Conservation (phyloP, 1,284 basidiomycete genomes). For the Pisolithus thermaeus region DNA sequence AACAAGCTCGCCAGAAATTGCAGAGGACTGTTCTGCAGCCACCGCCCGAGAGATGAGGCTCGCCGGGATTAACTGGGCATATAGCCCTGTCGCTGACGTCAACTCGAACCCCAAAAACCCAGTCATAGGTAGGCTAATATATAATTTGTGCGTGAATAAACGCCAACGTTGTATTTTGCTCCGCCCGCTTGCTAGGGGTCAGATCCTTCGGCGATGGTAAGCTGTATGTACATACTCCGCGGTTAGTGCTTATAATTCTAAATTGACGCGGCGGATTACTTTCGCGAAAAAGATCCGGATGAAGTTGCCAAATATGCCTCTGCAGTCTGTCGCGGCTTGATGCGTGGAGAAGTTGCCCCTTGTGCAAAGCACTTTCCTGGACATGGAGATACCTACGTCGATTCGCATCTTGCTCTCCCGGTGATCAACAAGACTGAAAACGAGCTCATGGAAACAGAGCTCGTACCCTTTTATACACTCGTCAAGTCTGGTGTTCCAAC, state of each 20-base stretch:
- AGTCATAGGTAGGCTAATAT: slow-evolving; percentile 49
- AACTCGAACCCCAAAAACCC: slow-evolving; percentile 64
- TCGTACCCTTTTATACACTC: slow-evolving; percentile 52
- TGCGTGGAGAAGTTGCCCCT: slow-evolving; percentile 46
- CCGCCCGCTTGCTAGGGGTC: slow-evolving; percentile 39
- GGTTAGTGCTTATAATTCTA: neutral
- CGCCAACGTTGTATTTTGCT: neutral
- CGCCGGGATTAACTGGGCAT: slow-evolving; percentile 66
- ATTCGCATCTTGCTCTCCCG: slow-evolving; percentile 65
- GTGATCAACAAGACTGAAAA: slow-evolving; percentile 45
- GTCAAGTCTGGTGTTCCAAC: slow-evolving; percentile 40
- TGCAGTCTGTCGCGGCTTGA: slow-evolving; percentile 45
- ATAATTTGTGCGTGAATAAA: neutral
- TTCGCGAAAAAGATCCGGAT: slow-evolving; percentile 36
- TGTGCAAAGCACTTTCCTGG: slow-evolving; percentile 69
- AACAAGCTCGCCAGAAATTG: slow-evolving; percentile 41
- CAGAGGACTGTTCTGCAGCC: slow-evolving; percentile 42
- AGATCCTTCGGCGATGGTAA: slow-evolving; percentile 64
- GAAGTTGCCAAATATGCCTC: slow-evolving; percentile 43
- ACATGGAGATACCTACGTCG: slow-evolving; percentile 65
- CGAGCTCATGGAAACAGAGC: slow-evolving; percentile 41
- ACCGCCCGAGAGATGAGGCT: slow-evolving; percentile 51
- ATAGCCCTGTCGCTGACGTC: slow-evolving; percentile 64
- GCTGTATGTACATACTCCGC: neutral
- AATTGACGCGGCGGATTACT: neutral